phyloP scores from a whole-genome alignment of 805 yeast genomes.

The Phaffomyces thermotolerans region DNA sequence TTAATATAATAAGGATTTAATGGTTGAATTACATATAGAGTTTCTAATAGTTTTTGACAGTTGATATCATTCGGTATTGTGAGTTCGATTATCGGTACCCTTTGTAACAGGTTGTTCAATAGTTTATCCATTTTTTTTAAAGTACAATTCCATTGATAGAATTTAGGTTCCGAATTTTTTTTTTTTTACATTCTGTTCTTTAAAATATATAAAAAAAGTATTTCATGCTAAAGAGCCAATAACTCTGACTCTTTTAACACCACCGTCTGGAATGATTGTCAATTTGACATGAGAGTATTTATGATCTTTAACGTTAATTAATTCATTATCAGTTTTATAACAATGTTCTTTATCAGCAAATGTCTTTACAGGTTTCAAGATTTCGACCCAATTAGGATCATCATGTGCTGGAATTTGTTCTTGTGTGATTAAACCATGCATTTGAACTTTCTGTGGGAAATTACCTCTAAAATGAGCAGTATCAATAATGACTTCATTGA shows the following conservation, averaged over 20 bases:
- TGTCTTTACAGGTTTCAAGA: slow-evolving; percentile 67
- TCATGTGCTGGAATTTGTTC: slow-evolving; percentile 35
- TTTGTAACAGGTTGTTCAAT: slow-evolving; percentile 14
- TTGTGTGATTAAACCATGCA: slow-evolving; percentile 48
- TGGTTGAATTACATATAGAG: slow-evolving; percentile 16
- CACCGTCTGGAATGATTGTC: slow-evolving; percentile 93
- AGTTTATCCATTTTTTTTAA: slow-evolving; percentile 13
- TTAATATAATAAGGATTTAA: slow-evolving; percentile 49
- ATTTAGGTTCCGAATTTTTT: not conserved
- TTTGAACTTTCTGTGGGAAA: slow-evolving; percentile 73
- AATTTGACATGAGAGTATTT: slow-evolving; percentile 63
- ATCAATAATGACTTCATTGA: slow-evolving; percentile 63
- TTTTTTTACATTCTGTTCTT: no score
- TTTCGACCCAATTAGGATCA: slow-evolving; percentile 47
- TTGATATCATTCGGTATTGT: slow-evolving; percentile 11
- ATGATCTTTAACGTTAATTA: slow-evolving; percentile 21
- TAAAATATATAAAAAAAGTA: no score
- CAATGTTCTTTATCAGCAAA: slow-evolving; percentile 79
- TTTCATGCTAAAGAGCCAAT: slow-evolving; percentile 40
- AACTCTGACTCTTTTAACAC: slow-evolving; percentile 85
- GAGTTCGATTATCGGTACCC: slow-evolving; percentile 15
- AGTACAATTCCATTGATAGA: not conserved
- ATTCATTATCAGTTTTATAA: slow-evolving; percentile 27
- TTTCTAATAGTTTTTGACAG: slow-evolving; percentile 12
- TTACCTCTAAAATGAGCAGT: slow-evolving; percentile 95